Evolutionary conservation across 2,329 filamentous ascomycete species (phyloP).

Genomic region (Alternaria sp.): DNA sequence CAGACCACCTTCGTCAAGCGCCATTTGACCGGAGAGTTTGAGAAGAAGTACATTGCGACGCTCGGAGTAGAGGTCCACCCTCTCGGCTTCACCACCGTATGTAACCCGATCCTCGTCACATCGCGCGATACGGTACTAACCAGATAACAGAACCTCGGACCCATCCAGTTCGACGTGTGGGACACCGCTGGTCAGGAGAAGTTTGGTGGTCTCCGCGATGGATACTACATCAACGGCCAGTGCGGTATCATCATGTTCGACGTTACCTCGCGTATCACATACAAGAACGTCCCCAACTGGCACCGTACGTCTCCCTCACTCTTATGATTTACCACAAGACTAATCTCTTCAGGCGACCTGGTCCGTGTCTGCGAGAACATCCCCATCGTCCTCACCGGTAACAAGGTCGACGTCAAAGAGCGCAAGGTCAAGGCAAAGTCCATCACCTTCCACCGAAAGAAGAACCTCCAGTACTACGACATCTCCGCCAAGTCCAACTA

Average conservation of each 20-base stretch:
- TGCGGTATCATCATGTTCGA: constrained; percentile 99
- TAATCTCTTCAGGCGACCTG: constrained; percentile 76
- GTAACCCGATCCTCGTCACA: constrained; percentile 46
- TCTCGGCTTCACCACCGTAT: constrained; percentile 96
- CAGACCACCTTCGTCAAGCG: constrained; percentile 99
- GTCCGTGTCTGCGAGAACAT: constrained; percentile 99
- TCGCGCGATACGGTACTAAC: constrained; percentile 32
- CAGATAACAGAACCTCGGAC: constrained; percentile 78
- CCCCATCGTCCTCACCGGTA: constrained; percentile 95
- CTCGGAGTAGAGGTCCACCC: constrained; percentile 99
- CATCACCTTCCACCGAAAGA: constrained; percentile 99
- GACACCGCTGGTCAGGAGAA: constrained; percentile 99
- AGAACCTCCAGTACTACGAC: constrained; percentile 99
- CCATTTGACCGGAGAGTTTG: constrained; percentile 99
- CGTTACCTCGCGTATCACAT: constrained; percentile 98
- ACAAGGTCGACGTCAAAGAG: constrained; percentile 99
- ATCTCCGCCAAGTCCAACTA: constrained; percentile 99
- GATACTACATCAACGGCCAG: constrained; percentile 99
- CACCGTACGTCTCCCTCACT: constrained; percentile 76
- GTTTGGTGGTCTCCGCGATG: constrained; percentile 98
- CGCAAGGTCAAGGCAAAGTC: constrained; percentile 99
- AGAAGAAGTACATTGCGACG: constrained; percentile 99
- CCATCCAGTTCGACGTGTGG: constrained; percentile 99
- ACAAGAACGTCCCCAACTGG: constrained; percentile 99
- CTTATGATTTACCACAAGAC: constrained; percentile 1